Percentiles rank a stretch among this genome's conserved stretches.
These are phyloP conservation scores for Chlorella ohadii DNA, from an alignment of 139 green algal genomes.

Conservation along the genomic window DNA sequence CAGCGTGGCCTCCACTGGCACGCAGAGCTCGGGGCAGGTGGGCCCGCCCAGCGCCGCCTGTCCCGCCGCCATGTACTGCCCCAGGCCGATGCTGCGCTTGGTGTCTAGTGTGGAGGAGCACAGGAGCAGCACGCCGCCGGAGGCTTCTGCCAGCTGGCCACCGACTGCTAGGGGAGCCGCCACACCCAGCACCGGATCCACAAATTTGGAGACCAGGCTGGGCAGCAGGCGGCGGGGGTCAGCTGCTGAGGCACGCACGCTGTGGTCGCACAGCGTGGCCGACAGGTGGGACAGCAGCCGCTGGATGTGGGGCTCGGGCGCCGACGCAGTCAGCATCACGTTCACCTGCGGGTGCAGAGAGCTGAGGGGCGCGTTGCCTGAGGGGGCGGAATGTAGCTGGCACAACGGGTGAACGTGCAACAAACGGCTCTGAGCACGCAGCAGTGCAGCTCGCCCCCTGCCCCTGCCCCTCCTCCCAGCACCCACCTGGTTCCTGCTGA, in stretches of 20 bases:
- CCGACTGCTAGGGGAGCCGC: neutral
- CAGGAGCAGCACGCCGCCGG: constrained; percentile 42
- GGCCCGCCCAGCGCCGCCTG: neutral
- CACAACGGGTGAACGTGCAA: no score
- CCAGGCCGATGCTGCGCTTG: constrained; percentile 20
- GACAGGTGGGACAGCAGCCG: neutral
- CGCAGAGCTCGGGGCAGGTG: constrained; percentile 11
- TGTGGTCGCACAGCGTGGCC: constrained; percentile 30
- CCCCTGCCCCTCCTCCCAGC: neutral
- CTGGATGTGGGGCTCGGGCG: constrained; percentile 26
- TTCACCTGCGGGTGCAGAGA: constrained; percentile 5
- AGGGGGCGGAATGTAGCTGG: no score
- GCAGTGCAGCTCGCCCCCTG: no score
- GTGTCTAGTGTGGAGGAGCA: constrained; percentile 6
- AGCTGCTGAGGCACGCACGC: neutral
- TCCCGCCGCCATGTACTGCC: constrained; percentile 19
- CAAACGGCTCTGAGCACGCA: no score
- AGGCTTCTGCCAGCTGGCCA: constrained; percentile 34
- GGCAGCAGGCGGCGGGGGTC: constrained; percentile 11
- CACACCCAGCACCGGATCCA: constrained; percentile 5
- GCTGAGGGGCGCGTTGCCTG: neutral
- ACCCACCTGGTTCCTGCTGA: constrained; percentile 18
- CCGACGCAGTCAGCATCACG: neutral
- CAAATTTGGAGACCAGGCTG: neutral
- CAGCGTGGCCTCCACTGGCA: constrained; percentile 23